Evolutionary conservation across 768 basidiomycete species (phyloP).

Genomic region (Pilatotrama ljubarskyi): DNA sequence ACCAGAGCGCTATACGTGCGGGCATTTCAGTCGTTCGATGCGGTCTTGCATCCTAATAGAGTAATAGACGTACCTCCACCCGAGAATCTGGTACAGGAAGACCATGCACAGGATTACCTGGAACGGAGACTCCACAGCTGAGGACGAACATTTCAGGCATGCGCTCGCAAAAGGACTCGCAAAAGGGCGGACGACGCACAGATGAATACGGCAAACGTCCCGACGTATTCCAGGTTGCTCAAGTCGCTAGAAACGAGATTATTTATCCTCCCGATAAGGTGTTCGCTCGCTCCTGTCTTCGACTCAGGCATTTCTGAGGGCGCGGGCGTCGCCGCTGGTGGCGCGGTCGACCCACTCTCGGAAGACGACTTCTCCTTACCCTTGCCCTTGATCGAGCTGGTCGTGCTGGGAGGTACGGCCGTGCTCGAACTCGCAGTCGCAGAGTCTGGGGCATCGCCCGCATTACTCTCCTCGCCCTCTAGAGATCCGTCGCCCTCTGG

Average conservation of each 20-base stretch:
- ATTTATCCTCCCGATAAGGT: conserved; percentile 76
- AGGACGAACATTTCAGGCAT: too few relatives aligned
- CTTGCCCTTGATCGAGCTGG: conserved; percentile 1
- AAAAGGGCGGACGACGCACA: too few relatives aligned
- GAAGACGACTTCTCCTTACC: not conserved
- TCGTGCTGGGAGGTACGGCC: not conserved
- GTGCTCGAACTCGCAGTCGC: conserved; percentile 2
- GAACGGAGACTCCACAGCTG: not conserved
- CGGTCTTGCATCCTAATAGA: conserved; percentile 24
- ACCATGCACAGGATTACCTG: conserved; percentile 30
- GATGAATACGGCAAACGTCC: conserved; percentile 2
- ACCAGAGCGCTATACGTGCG: conserved; percentile 31
- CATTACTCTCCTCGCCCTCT: too few relatives aligned
- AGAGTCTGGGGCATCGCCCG: too few relatives aligned
- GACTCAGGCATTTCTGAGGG: too few relatives aligned
- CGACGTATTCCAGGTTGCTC: conserved; percentile 21
- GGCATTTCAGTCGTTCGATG: conserved; percentile 37
- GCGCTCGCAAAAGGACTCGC: too few relatives aligned
- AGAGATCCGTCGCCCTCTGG: too few relatives aligned
- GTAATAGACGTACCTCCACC: conserved; percentile 41
- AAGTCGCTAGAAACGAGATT: conserved; percentile 72
- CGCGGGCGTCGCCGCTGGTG: too few relatives aligned
- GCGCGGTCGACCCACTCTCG: not conserved
- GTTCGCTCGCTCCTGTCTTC: too few relatives aligned
- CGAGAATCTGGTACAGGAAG: conserved; percentile 46